A percentile compares a stretch with the other conserved stretches of the same genome.
Conservation (phyloP, 176 grass and related monocot genomes). For the Avena sativa region DNA sequence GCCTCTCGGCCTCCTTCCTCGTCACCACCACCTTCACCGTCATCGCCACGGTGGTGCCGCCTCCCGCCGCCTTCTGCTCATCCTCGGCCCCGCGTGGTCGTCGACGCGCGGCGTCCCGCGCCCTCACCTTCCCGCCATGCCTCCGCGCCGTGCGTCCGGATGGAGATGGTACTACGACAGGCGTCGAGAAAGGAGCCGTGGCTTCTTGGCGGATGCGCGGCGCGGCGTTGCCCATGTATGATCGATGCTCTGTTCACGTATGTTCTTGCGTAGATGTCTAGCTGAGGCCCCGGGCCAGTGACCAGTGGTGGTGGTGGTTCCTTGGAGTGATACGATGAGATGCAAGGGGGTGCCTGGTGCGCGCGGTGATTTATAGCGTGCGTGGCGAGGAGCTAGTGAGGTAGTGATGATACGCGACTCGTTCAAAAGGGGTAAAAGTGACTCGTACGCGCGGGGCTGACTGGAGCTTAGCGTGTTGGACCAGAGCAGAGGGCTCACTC, state of each 20-base stretch:
- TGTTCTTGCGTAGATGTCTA: no score
- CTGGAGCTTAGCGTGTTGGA: neutral
- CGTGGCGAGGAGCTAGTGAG: neutral
- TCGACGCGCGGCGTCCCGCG: neutral
- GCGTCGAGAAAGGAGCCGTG: neutral
- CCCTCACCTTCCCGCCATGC: constrained; percentile 4
- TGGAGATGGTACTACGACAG: neutral
- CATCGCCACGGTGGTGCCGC: neutral
- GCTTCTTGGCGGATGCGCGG: constrained; percentile 20
- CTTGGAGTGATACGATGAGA: neutral
- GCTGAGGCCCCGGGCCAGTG: neutral
- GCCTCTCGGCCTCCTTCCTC: constrained; percentile 57
- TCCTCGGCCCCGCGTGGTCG: neutral
- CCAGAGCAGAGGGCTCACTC: neutral
- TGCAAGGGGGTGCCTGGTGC: neutral
- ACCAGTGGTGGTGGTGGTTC: neutral
- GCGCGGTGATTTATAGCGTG: neutral
- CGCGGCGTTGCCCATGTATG: constrained; percentile 49
- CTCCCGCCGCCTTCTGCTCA: neutral
- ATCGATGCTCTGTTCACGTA: neutral
- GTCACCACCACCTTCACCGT: constrained; percentile 63
- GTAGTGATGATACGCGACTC: constrained; percentile 1
- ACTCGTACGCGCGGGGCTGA: neutral
- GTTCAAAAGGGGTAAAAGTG: constrained; percentile 7
- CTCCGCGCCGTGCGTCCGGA: neutral